Conservation (phyloP, 75 land plant species). For the Adiantum capillusveneris region DNA sequence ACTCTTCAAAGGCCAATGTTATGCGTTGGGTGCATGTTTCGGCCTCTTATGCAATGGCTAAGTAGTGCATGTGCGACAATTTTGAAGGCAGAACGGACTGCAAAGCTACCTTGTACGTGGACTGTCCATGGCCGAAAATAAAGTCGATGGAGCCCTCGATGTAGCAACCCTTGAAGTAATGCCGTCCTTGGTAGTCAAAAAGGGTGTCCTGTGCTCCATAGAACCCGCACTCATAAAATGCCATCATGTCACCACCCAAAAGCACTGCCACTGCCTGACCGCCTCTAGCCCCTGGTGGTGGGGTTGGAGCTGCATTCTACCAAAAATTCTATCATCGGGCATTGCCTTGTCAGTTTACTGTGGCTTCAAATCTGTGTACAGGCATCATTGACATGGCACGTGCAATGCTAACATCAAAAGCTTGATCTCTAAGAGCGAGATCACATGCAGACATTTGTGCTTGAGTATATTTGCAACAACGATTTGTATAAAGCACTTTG, state of each 20-base stretch:
- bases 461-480: neutral
- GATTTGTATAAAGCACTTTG: neutral
- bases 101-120: constrained; percentile 50
- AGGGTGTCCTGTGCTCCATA: constrained; percentile 76
- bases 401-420: too few species aligned
- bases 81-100: neutral
- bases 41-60: neutral
- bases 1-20: too few species aligned
- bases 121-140: constrained; percentile 79
- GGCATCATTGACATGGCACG: neutral
- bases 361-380: neutral
- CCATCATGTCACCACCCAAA: constrained; percentile 63
- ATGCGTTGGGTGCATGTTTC: neutral
- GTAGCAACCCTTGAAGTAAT: constrained; percentile 78
- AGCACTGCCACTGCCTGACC: constrained; percentile 78
- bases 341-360: neutral
- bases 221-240: constrained; percentile 85
- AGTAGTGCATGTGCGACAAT: neutral
- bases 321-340: neutral
- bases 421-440: too few species aligned
- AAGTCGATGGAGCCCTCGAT: constrained; percentile 84
- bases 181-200: constrained; percentile 71
- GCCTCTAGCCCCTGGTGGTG: constrained; percentile 27
- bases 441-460: neutral
- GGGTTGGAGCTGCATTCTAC: constrained; percentile 67